Conservation (phyloP, 257 asterid genomes). For the Forsythia viridissima region DNA sequence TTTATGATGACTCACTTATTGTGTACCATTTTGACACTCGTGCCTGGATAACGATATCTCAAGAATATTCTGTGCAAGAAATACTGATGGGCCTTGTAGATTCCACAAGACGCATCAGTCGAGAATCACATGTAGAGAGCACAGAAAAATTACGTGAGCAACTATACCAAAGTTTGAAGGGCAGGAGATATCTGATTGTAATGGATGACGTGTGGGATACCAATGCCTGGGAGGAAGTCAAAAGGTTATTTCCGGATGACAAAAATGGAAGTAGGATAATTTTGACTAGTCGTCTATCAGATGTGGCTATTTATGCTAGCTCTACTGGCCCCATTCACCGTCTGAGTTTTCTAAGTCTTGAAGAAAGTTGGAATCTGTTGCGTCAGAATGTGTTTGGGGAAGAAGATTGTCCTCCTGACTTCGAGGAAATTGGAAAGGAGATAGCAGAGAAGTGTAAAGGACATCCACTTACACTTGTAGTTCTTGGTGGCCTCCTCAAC, state of each 20-base stretch:
- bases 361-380: constrained; percentile 32
- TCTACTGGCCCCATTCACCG: constrained; percentile 15
- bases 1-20: constrained; percentile 18
- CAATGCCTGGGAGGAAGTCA: constrained; percentile 11
- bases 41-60: constrained; percentile 21
- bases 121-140: not conserved
- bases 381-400: constrained; percentile 16
- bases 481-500: constrained; percentile 15
- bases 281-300: constrained; percentile 23
- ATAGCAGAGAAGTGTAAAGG: constrained; percentile 24
- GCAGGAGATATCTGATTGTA: constrained; percentile 13
- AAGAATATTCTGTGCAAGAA: constrained; percentile 8
- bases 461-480: constrained; percentile 28
- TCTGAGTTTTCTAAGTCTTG: constrained; percentile 15
- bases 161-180: constrained; percentile 24
- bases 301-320: constrained; percentile 23
- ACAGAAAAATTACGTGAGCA: constrained; percentile 11
- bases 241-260: constrained; percentile 28
- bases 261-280: constrained; percentile 25
- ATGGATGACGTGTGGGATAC: constrained; percentile 27
- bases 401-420: constrained; percentile 20
- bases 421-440: constrained; percentile 24
- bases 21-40: constrained; percentile 17
- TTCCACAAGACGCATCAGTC: not conserved
- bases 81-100: constrained; percentile 10